These are phyloP conservation scores for Monascus ruber DNA, from an alignment of 2,329 filamentous ascomycete genomes.

Conservation along the genomic window DNA sequence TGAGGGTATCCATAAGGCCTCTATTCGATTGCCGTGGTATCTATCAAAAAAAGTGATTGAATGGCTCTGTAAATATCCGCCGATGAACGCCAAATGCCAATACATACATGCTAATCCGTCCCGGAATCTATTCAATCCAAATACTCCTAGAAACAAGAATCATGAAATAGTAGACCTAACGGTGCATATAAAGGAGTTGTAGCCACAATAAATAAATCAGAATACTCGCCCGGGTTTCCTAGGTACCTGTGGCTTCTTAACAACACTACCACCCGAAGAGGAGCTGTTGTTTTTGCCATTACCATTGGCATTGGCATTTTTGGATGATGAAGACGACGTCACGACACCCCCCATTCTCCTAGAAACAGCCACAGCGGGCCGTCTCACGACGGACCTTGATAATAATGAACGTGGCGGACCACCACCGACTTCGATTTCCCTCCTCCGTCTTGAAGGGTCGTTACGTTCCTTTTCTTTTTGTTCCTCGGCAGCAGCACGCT, in stretches of 20 bases:
- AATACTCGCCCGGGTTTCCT: conserved; percentile 26
- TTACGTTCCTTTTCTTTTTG: conserved; percentile 26
- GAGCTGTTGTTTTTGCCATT: conserved; percentile 9
- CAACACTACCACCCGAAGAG: conserved; percentile 23
- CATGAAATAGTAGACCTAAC: too few relatives aligned
- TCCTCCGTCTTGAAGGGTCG: conserved; percentile 21
- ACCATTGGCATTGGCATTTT: conserved; percentile 1
- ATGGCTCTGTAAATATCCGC: too few relatives aligned
- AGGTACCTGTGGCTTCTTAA: conserved; percentile 25
- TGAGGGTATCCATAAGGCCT: too few relatives aligned
- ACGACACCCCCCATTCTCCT: conserved; percentile 19
- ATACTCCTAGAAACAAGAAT: too few relatives aligned
- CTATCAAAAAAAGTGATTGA: too few relatives aligned
- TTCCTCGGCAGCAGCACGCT: conserved; percentile 35
- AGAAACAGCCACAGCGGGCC: conserved; percentile 17
- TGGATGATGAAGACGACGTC: conserved; percentile 15
- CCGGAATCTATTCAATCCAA: too few relatives aligned
- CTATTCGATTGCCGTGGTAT: too few relatives aligned
- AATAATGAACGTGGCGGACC: not conserved
- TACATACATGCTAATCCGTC: too few relatives aligned
- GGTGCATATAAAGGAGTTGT: too few relatives aligned
- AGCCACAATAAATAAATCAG: conserved; percentile 5
- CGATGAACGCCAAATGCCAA: too few relatives aligned
- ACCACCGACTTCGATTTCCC: conserved; percentile 24
- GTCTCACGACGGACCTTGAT: conserved; percentile 19